phyloP scores from a whole-genome alignment of 2,329 filamentous ascomycete species.

The Penicillium decumbens region DNA sequence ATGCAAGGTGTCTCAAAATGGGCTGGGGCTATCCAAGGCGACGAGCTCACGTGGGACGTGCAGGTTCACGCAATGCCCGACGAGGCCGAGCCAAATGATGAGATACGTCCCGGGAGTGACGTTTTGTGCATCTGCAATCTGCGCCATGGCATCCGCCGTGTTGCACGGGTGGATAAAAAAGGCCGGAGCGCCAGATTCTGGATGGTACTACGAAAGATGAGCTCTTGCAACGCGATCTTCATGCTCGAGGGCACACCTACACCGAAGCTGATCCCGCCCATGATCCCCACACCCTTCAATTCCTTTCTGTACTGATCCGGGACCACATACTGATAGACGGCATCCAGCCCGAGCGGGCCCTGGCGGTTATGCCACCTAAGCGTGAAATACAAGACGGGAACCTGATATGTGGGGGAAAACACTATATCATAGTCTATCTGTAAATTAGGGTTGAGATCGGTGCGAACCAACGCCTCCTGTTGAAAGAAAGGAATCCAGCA shows the following conservation, averaged over 20 bases:
- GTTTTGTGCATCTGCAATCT: constrained; percentile 48
- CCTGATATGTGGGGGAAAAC: constrained; percentile 68
- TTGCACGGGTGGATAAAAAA: constrained; percentile 94
- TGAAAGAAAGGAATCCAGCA: constrained; percentile 3
- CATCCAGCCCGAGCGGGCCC: constrained; percentile 59
- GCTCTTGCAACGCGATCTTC: constrained; percentile 25
- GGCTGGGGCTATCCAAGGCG: constrained; percentile 21
- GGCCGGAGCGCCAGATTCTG: constrained; percentile 67
- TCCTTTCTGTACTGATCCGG: constrained; percentile 60
- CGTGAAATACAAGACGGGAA: constrained; percentile 72
- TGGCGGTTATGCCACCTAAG: constrained; percentile 55
- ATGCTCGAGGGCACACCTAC: constrained; percentile 54
- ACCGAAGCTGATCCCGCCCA: constrained; percentile 71
- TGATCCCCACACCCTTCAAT: constrained; percentile 58
- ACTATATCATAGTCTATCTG: constrained; percentile 67
- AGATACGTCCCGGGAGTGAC: constrained; percentile 63
- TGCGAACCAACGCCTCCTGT: constrained; percentile 43
- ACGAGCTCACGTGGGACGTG: constrained; percentile 67
- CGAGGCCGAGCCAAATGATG: constrained; percentile 81
- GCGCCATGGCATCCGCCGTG: constrained; percentile 72
- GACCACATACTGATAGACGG: constrained; percentile 66
- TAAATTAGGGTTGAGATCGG: constrained; percentile 37
- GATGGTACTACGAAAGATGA: constrained; percentile 66
- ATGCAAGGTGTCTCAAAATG: constrained; percentile 16
- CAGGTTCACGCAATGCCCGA: constrained; percentile 74